These are phyloP conservation scores for Neoboletus magnificus DNA, from an alignment of 768 basidiomycete species.

Conservation along the genomic window DNA sequence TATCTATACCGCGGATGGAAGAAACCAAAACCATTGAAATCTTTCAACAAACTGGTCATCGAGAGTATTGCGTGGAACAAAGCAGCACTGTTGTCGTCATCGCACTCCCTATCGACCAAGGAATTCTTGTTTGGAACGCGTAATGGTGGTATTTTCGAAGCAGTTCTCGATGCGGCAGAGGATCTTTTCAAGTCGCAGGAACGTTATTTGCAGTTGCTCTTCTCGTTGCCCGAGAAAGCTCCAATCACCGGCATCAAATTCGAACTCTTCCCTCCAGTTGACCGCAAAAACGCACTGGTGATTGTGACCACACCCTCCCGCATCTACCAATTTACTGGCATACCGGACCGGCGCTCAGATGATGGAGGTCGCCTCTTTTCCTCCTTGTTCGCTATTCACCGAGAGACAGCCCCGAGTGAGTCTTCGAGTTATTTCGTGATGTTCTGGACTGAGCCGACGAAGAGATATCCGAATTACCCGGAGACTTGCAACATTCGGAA, in stretches of 20 bases:
- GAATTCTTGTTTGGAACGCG: conserved; percentile 86
- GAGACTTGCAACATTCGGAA: conserved; percentile 70
- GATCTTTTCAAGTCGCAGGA: conserved; percentile 91
- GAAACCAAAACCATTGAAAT: conserved; percentile 75
- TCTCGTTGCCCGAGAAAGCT: conserved; percentile 74
- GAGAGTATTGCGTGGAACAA: conserved; percentile 93
- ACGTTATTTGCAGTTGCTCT: conserved; percentile 70
- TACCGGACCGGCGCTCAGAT: conserved; percentile 62
- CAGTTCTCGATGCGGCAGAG: conserved; percentile 85
- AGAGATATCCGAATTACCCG: conserved; percentile 92
- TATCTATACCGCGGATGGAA: conserved; percentile 81
- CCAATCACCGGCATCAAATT: conserved; percentile 84
- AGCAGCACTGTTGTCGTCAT: conserved; percentile 56
- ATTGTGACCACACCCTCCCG: conserved; percentile 82
- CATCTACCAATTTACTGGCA: conserved; percentile 86
- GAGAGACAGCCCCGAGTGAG: conserved; percentile 79
- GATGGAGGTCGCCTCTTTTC: conserved; percentile 77
- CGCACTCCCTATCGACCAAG: conserved; percentile 69
- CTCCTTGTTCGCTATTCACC: conserved; percentile 66
- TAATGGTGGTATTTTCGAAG: conserved; percentile 85
- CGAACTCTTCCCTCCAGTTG: conserved; percentile 66
- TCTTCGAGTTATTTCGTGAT: conserved; percentile 13
- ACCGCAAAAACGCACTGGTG: conserved; percentile 63
- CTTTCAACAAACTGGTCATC: conserved; percentile 77
- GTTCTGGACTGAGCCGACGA: conserved; percentile 23